Conservation (phyloP, 805 yeast genomes). For the Wickerhamiella allomyrinae region DNA sequence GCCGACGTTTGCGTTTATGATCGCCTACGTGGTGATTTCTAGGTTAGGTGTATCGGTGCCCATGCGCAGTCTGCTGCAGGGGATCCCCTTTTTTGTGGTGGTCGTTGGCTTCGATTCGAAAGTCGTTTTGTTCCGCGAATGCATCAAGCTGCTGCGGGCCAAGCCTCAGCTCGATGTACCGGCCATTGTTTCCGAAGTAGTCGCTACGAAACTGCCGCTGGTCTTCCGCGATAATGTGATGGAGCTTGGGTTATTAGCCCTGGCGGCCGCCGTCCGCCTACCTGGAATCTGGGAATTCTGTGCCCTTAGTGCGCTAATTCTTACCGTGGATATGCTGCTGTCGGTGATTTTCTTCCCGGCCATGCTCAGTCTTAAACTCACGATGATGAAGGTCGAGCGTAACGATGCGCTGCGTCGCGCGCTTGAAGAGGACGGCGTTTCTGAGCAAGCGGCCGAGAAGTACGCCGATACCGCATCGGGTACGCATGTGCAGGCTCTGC, state of each 20-base stretch:
- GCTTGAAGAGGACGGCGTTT: conserved; percentile 85
- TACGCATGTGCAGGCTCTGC: conserved; percentile 12
- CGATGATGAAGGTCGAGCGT: conserved; percentile 72
- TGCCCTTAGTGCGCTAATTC: conserved; percentile 52
- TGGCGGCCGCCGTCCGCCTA: conserved; percentile 41
- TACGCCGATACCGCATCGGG: conserved; percentile 16
- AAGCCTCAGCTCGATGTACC: conserved; percentile 26
- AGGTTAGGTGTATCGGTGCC: conserved; percentile 49
- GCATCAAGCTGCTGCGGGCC: conserved; percentile 22
- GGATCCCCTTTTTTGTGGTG: conserved; percentile 84
- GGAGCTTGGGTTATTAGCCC: conserved; percentile 53
- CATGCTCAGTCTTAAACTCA: conserved; percentile 72
- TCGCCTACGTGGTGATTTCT: conserved; percentile 54
- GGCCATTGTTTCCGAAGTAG: conserved; percentile 31
- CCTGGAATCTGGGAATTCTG: conserved; percentile 72
- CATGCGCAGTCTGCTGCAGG: conserved; percentile 66
- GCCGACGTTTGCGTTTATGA: conserved; percentile 68
- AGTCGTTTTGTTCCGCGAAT: conserved; percentile 43
- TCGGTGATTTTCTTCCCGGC: conserved; percentile 75
- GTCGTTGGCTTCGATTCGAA: conserved; percentile 86
- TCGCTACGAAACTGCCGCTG: conserved; percentile 23
- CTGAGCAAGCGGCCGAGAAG: conserved; percentile 47
- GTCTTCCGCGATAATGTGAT: conserved; percentile 63
- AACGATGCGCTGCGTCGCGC: conserved; percentile 64
- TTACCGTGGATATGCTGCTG: conserved; percentile 56